Evolutionary conservation across 306 rosid species (phyloP).

Genomic region (Hippophae tibetana): DNA sequence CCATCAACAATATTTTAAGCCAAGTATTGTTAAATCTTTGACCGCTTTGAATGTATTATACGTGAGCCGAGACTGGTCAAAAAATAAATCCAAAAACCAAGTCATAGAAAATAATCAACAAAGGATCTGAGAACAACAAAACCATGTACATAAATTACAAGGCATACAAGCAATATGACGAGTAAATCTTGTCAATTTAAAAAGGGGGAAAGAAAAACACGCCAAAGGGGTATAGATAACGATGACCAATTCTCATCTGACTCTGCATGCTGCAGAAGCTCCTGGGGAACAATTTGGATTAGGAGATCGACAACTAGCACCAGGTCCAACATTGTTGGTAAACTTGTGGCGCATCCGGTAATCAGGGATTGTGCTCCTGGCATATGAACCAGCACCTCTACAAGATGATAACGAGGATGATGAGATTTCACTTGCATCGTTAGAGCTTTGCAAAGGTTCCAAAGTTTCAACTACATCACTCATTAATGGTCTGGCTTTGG

Average conservation of each 20-base stretch:
- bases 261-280: conserved; percentile 72
- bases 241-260: conserved; percentile 50
- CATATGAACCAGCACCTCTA: conserved; percentile 44
- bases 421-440: conserved; percentile 48
- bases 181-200: conserved; percentile 23
- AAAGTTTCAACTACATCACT: conserved; percentile 96
- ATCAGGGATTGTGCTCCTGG: conserved; percentile 55
- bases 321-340: conserved; percentile 67
- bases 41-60: no score
- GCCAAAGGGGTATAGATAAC: conserved; percentile 24
- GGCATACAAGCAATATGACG: conserved; percentile 7
- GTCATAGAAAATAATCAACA: conserved; percentile 5
- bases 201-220: conserved; percentile 18
- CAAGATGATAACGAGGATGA: conserved; percentile 25
- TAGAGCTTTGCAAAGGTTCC: conserved; percentile 85
- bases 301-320: conserved; percentile 73
- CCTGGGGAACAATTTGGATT: conserved; percentile 84
- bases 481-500: conserved; percentile 99
- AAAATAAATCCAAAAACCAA: conserved; percentile 14
- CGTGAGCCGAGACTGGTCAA: background rate
- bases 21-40: no score
- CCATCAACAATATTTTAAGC: no score
- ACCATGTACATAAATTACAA: background rate
- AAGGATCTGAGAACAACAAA: conserved; percentile 12
- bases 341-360: conserved; percentile 66